These are phyloP conservation scores for Venturia nashicola DNA, from an alignment of 2,329 filamentous ascomycete genomes.

Conservation along the genomic window DNA sequence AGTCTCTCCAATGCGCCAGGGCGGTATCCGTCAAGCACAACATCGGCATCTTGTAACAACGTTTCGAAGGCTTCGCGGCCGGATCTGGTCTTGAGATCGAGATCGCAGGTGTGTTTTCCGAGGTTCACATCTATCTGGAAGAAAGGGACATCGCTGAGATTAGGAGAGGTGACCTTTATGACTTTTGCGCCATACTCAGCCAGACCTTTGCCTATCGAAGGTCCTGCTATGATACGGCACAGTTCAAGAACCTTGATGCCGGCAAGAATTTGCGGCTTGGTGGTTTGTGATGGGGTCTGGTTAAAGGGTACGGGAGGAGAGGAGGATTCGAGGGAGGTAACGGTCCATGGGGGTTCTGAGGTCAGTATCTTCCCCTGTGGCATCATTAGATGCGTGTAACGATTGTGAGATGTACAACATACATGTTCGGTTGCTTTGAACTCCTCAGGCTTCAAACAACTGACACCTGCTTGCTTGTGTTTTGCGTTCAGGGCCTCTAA, in stretches of 20 bases:
- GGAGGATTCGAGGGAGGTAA: conserved; percentile 37
- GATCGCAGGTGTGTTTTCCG: conserved; percentile 53
- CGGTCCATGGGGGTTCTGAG: conserved; percentile 31
- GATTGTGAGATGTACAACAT: conserved; percentile 13
- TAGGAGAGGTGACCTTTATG: conserved; percentile 56
- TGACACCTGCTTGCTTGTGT: conserved; percentile 30
- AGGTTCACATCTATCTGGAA: conserved; percentile 63
- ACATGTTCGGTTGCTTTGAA: conserved; percentile 27
- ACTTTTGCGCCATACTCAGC: conserved; percentile 68
- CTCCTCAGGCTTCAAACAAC: conserved; percentile 28
- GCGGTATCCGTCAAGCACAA: conserved; percentile 58
- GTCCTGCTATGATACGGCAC: conserved; percentile 63
- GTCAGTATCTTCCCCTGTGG: conserved; percentile 27
- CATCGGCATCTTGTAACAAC: conserved; percentile 49
- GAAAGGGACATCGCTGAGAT: conserved; percentile 58
- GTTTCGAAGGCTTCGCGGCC: conserved; percentile 45
- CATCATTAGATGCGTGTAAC: neutral
- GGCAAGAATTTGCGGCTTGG: conserved; percentile 29
- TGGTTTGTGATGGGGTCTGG: conserved; percentile 23
- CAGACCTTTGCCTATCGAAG: conserved; percentile 57
- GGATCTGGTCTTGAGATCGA: conserved; percentile 46
- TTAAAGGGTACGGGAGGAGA: conserved; percentile 39
- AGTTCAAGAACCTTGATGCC: conserved; percentile 65
- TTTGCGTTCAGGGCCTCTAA: conserved; percentile 30
- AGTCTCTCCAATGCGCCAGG: conserved; percentile 51